Evolutionary conservation across 2,329 filamentous ascomycete species (phyloP).

Genomic region (Emergomyces orientalis): DNA sequence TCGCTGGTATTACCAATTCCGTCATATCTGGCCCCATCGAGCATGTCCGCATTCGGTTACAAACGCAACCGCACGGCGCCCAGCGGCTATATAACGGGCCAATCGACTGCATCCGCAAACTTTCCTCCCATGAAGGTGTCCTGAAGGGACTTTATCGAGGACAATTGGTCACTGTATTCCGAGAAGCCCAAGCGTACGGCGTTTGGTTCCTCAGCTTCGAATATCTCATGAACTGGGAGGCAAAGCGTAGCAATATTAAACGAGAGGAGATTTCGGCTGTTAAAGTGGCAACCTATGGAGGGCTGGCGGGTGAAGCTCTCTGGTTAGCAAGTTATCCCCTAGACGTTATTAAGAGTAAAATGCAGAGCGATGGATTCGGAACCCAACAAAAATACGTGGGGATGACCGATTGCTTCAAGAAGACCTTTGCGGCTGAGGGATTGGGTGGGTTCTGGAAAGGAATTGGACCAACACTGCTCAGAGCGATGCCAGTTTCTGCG

Average conservation of each 20-base stretch:
- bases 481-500: slow-evolving; percentile 94
- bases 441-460: slow-evolving; percentile 87
- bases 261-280: slow-evolving; percentile 69
- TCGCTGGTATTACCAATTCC: slow-evolving; percentile 85
- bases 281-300: slow-evolving; percentile 88
- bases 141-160: slow-evolving; percentile 75
- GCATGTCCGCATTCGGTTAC: slow-evolving; percentile 89
- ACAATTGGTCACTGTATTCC: slow-evolving; percentile 70
- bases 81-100: slow-evolving; percentile 72
- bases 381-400: slow-evolving; percentile 58
- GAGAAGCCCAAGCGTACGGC: slow-evolving; percentile 92
- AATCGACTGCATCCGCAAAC: slow-evolving; percentile 80
- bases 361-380: slow-evolving; percentile 95
- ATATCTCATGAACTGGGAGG: slow-evolving; percentile 89
- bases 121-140: slow-evolving; percentile 60
- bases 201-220: slow-evolving; percentile 94
- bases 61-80: slow-evolving; percentile 88
- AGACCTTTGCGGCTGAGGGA: slow-evolving; percentile 72
- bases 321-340: slow-evolving; percentile 93
- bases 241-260: slow-evolving; percentile 62
- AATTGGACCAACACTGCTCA: slow-evolving; percentile 76
- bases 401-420: slow-evolving; percentile 82
- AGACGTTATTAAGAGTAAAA: slow-evolving; percentile 98
- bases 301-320: slow-evolving; percentile 82
- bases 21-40: slow-evolving; percentile 86